Base-by-base conservation (phyloP, 495 filamentous ascomycete genomes). In the Friedmanniomyces simplex region DNA sequence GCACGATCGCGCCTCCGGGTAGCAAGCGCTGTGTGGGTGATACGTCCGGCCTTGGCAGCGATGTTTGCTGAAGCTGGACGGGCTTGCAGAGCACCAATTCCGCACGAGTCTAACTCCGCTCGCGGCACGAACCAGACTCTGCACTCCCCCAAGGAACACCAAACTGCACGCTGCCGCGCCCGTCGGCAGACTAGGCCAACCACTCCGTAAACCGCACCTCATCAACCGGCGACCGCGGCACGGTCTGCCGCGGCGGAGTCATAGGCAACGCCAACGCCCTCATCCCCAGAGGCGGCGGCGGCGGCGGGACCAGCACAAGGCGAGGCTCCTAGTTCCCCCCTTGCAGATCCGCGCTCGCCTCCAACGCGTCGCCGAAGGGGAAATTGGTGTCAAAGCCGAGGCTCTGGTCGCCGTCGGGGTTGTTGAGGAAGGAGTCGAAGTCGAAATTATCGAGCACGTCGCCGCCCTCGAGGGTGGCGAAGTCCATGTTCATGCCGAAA, bases 371-470 rank as follows among this genome's bases (percentile, higher is more conserved):
- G 54, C 50, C 63, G 37, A 66, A 66, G 18, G 52, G 47, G 21
- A 58, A 51, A 28, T 54, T 49, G 4, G 73, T 70, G 54, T 81
- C 76, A 55, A 84, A 84, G 20, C 73, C 76, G 53, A 82, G 77
- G 32, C 71, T 72, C 36, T 72, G 70, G 14, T 68, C 71, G 24
- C 73, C 73, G 54, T 78, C 76, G 57, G 82, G 80, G 11, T 78
- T 82, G 59, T 83, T 82, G 7, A 97, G 74, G 79, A 96, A 97
- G 0, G 87, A 89, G 70, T 97, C 91, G 69, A 97, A 97, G 70
- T 97, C 91, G 63, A 97, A 97, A 63, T 87, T 86, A 66, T 89
- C 85, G 49, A 97, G 74, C n/a, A 94, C 84, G 68, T 91, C 79
- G 32, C 21, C 45, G 28, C 77, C 80, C 53, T 80, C 76, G 64